phyloP scores from a whole-genome alignment of 2,329 filamentous ascomycete genomes.

The Pseudocercospora macadamiae region DNA sequence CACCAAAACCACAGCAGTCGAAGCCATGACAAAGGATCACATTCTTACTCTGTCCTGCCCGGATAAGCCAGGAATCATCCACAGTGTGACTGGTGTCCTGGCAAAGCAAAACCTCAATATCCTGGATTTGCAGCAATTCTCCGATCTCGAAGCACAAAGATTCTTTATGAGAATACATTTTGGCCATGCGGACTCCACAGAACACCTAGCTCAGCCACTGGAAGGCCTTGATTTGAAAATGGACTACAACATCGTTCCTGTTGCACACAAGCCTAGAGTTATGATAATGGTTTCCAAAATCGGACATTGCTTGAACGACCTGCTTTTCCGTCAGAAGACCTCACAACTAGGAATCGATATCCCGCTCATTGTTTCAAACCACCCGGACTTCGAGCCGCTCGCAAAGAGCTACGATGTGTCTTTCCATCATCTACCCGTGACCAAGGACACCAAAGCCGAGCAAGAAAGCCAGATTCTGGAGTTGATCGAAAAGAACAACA shows the following conservation, averaged over 20 bases:
- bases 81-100: conserved; percentile 79
- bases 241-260: conserved; percentile 69
- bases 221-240: conserved; percentile 65
- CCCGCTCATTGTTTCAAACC: conserved; percentile 80
- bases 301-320: conserved; percentile 81
- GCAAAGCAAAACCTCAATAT: conserved; percentile 76
- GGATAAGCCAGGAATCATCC: conserved; percentile 82
- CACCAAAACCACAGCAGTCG: not conserved
- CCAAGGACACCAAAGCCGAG: conserved; percentile 72
- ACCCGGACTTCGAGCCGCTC: conserved; percentile 70
- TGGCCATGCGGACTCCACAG: conserved; percentile 57
- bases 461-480: conserved; percentile 74
- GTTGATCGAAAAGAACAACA: conserved; percentile 67
- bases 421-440: conserved; percentile 81
- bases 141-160: conserved; percentile 70
- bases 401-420: conserved; percentile 74
- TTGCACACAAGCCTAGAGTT: conserved; percentile 71
- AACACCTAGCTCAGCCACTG: conserved; percentile 60
- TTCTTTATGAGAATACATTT: conserved; percentile 93
- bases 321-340: conserved; percentile 77
- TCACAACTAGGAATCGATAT: conserved; percentile 75
- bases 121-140: conserved; percentile 82
- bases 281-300: conserved; percentile 91
- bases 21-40: conserved; percentile 52
- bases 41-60: conserved; percentile 82